phyloP scores from a whole-genome alignment of 208 protist genomes.

The Trypanosoma avium region DNA sequence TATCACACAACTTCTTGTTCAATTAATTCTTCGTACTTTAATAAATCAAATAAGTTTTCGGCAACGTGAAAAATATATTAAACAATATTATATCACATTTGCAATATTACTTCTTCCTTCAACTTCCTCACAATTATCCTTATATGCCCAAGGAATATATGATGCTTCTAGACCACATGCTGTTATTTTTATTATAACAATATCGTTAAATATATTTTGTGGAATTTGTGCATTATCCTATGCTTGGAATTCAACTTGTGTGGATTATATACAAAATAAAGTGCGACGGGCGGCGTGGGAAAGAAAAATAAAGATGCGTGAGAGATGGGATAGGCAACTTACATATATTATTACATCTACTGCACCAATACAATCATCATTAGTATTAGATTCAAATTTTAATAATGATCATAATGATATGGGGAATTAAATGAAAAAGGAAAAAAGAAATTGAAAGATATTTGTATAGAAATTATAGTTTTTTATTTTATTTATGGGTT shows the following conservation, averaged over 20 bases:
- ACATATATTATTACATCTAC: slow-evolving; percentile 1
- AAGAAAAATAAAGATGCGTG: slow-evolving; percentile 1
- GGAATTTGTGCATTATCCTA: slow-evolving; percentile 2
- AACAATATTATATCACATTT: slow-evolving; percentile 6
- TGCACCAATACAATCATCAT: neutral
- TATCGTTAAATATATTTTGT: slow-evolving; percentile 13
- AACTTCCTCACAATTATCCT: slow-evolving; percentile 9
- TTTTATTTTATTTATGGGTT: neutral
- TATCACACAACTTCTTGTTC: slow-evolving; percentile 13
- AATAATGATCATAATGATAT: too few relatives aligned
- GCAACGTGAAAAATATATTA: slow-evolving; percentile 1
- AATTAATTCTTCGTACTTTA: slow-evolving; percentile 16
- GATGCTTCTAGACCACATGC: neutral
- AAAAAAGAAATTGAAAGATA: too few relatives aligned
- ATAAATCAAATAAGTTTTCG: slow-evolving; percentile 18
- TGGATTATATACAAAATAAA: slow-evolving; percentile 15
- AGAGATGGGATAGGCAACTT: slow-evolving; percentile 14
- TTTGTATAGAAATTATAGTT: too few relatives aligned
- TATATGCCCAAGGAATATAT: slow-evolving; percentile 5
- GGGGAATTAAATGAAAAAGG: too few relatives aligned
- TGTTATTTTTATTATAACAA: slow-evolving; percentile 2
- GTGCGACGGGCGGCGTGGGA: slow-evolving; percentile 4
- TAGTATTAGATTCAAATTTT: neutral
- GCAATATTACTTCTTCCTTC: slow-evolving; percentile 10
- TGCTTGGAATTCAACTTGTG: slow-evolving; percentile 20